A percentile compares a stretch with the other conserved stretches of the same genome.
Conservation (phyloP, 345 rosid genomes). For the Bruguiera parviflora region DNA sequence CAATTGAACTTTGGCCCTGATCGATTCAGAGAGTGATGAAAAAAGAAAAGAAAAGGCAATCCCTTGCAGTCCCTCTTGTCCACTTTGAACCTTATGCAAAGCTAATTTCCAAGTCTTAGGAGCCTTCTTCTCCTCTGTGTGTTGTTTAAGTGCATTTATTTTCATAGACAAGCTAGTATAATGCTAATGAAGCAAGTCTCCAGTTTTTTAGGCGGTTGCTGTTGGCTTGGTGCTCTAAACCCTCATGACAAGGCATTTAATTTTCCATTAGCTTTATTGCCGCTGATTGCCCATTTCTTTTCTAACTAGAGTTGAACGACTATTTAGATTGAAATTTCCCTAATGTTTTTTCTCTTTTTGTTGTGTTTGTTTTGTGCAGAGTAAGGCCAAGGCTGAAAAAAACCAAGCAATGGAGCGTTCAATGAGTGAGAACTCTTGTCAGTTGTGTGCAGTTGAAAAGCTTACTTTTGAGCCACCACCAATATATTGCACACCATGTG, state of each 20-base stretch:
- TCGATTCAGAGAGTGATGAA: too few relatives aligned
- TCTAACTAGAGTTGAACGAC: neutral
- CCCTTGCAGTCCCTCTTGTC: too few relatives aligned
- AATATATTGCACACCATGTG: conserved; percentile 89
- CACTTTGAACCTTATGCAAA: too few relatives aligned
- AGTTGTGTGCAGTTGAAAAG: conserved; percentile 96
- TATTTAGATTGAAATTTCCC: neutral
- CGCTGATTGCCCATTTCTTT: neutral
- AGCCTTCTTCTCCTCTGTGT: neutral
- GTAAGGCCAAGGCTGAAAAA: conserved; percentile 94
- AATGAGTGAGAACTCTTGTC: conserved; percentile 98
- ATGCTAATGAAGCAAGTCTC: neutral
- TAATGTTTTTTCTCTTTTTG: conserved; percentile 9
- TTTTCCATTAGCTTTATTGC: neutral
- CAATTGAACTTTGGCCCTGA: too few relatives aligned
- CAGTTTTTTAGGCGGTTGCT: neutral
- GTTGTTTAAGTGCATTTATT: neutral
- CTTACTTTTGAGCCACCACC: conserved; percentile 99
- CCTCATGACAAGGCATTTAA: neutral
- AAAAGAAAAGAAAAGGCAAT: too few relatives aligned
- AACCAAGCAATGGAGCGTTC: conserved; percentile 93
- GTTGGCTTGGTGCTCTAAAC: neutral
- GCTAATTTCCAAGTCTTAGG: too few relatives aligned
- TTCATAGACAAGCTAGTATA: neutral
- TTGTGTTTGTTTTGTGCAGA: conserved; percentile 43